These are phyloP conservation scores for Besnoitia besnoiti DNA, from an alignment of 169 alveolate species.

Conservation along the genomic window DNA sequence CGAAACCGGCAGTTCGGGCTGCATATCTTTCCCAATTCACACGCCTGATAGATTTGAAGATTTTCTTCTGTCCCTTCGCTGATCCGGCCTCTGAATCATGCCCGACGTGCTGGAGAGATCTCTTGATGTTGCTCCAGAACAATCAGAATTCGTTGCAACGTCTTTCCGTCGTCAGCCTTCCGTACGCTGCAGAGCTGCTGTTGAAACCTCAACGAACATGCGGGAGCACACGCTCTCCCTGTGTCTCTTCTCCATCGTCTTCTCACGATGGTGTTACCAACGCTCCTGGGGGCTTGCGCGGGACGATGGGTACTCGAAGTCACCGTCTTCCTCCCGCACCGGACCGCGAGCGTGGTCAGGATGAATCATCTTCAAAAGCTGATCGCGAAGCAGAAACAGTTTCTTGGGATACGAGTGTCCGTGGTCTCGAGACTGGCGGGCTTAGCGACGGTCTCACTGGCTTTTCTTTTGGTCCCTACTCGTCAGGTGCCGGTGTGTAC, in stretches of 20 bases:
- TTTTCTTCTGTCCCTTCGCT: neutral
- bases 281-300: too few species aligned
- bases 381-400: too few species aligned
- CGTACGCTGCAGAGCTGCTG: neutral
- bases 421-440: too few species aligned
- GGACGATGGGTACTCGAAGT: too few species aligned
- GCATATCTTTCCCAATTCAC: neutral
- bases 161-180: slow-evolving; percentile 1
- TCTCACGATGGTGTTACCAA: too few species aligned
- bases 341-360: too few species aligned
- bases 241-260: too few species aligned
- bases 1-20: neutral
- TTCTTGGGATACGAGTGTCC: too few species aligned
- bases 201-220: neutral
- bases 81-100: neutral
- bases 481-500: neutral
- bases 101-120: slow-evolving; percentile 3
- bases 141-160: neutral
- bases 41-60: neutral
- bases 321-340: too few species aligned
- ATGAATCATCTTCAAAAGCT: too few species aligned
- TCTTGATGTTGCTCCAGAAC: neutral
- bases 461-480: neutral
- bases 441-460: too few species aligned
- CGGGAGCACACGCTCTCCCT: too few species aligned